Conservation (phyloP, 176 grass and related monocot genomes). For the Metroxylon sagu region DNA sequence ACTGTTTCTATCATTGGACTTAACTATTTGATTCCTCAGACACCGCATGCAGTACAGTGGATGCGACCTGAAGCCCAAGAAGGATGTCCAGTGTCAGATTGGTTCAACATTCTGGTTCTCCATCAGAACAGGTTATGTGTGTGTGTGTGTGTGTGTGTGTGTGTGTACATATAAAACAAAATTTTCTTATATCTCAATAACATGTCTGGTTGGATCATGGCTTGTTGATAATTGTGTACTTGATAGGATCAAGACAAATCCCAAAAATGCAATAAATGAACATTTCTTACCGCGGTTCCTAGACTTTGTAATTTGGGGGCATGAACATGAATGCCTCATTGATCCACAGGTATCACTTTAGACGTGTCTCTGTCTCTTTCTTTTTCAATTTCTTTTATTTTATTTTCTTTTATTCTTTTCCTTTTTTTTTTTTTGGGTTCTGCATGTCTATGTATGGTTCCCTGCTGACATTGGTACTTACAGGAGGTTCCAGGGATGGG, state of each 20-base stretch:
- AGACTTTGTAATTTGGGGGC: conserved; percentile 79
- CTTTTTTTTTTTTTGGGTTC: too few relatives aligned
- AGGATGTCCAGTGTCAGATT: conserved; percentile 35
- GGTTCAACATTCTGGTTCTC: conserved; percentile 85
- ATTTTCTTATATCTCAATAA: too few relatives aligned
- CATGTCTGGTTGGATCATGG: too few relatives aligned
- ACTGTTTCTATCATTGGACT: neutral
- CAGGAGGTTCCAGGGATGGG: conserved; percentile 70
- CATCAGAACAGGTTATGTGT: conserved; percentile 64
- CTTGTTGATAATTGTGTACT: neutral
- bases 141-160: neutral
- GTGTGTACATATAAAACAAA: too few relatives aligned
- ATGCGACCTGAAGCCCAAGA: conserved; percentile 49
- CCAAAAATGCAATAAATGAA: conserved; percentile 53
- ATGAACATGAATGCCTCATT: conserved; percentile 79
- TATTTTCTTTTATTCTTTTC: neutral
- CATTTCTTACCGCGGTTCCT: conserved; percentile 57
- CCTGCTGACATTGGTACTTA: neutral
- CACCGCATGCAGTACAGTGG: conserved; percentile 59
- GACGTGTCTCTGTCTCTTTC: neutral
- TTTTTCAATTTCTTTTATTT: neutral
- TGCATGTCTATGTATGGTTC: too few relatives aligned
- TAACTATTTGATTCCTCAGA: conserved; percentile 40
- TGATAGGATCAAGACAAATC: conserved; percentile 35
- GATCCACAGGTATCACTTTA: conserved; percentile 57